Conservation (phyloP, 2,329 filamentous ascomycete species). For the Sclerotinia spermophila region DNA sequence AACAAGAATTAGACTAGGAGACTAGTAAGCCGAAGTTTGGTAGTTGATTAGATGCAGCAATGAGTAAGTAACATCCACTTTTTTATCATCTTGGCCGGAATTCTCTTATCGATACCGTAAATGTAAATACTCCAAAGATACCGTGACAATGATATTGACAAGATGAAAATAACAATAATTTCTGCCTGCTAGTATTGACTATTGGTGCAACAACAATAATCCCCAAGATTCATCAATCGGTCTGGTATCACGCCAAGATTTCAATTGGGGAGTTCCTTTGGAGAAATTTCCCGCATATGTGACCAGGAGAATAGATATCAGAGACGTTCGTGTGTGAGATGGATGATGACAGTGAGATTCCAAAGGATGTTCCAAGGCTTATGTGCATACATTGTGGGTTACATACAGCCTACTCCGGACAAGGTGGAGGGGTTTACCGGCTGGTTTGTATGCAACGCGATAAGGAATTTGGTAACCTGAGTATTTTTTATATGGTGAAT, state of each 20-base stretch:
- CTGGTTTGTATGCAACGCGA: not conserved
- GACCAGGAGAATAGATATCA: not conserved
- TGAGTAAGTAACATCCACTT: not conserved
- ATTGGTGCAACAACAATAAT: not conserved
- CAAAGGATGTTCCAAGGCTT: not conserved
- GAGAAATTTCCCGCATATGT: not conserved
- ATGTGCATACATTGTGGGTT: not conserved
- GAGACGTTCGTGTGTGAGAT: not conserved
- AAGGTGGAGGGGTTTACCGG: no score
- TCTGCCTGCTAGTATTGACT: not conserved
- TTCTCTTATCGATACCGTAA: not conserved
- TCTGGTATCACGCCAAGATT: constrained; percentile 1
- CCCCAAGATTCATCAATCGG: not conserved
- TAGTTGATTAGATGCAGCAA: not conserved
- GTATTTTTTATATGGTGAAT: not conserved
- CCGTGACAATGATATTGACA: not conserved
- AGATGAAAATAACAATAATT: not conserved
- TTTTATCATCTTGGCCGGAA: not conserved
- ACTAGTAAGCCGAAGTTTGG: not conserved
- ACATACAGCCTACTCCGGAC: not conserved
- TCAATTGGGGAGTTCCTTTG: not conserved
- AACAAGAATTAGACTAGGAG: not conserved
- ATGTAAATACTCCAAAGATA: not conserved
- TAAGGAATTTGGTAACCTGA: not conserved
- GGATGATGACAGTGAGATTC: not conserved